Evolutionary conservation across 176 grass and related monocot species (phyloP), one percentile per base, ranked within the genome.

Genomic region (Puya raimondii): DNA sequence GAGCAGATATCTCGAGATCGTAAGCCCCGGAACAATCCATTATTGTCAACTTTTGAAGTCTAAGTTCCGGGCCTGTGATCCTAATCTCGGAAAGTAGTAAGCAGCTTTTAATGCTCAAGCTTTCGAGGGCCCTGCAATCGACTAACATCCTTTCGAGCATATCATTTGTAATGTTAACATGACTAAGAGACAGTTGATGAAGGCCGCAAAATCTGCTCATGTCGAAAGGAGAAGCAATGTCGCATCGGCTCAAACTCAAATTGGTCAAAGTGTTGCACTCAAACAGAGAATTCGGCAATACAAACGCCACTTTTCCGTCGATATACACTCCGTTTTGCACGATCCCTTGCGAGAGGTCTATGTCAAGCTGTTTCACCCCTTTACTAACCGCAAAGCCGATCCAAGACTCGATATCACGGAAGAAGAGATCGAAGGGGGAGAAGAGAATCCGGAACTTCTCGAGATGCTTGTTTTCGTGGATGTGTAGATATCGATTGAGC

Each of bases 81-180:
- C 22, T 73, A 25, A 84, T 68, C 1, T 27, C 12, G 4, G 0
- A 15, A 29, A 86, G 77, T 0, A 8, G 21, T 23, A 15, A 4
- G 68, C 83, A 93, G 21, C 53, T 73, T 42, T 22, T 75, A n/a
- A 93, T 80, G 26, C 67, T 86, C 48, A 93, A 74, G 64, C 22
- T 64, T 69, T 92, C 74, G 0, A 92, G 90, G 8, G 64, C 25
- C 0, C 11, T 10, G 63, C 77, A 83, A 54, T 9, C 33, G 11
- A 42, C 22, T 25, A 92, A 15, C 48, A 88, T 8, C 53, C n/a
- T 57, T 1, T 25, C 12, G 12, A 86, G 9, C 12, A 33, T 70
- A 11, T 83, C 13, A 26, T 78, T 82, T 3, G 58, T 72, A 48
- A 92, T 25, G 71, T 74, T 20, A 42, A 64, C 52, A 22, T 80